Base-by-base conservation (phyloP, 164 flowering plant genomes). In the Amborella trichopoda region DNA sequence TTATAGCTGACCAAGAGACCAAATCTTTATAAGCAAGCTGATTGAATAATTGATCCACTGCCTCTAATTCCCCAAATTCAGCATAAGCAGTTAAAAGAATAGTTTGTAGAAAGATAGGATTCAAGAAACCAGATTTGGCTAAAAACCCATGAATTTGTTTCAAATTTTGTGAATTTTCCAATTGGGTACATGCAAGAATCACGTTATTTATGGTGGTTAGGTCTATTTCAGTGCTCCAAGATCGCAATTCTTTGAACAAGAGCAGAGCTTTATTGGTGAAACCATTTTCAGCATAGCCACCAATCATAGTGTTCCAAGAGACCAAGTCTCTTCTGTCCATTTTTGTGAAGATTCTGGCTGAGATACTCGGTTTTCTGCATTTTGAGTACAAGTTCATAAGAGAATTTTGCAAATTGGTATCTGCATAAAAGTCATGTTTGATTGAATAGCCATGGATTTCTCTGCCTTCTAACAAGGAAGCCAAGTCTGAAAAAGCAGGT, bases 1-100 rank as follows among this genome's bases (percentile, higher is more conserved):
- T 60, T 77, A 78, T 75, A 1, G 76, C 77, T 51, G 65, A 73
- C 77, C 78, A 78, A 8, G 77, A 73, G 58, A 78, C 68, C 13
- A 75, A 33, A 65, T 78, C 81, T 61, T 68, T 73, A 10, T 34
- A 42, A 28, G n/a, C 36, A 21, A 78, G 67, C 8, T 52, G 49
- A 53, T 71, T 58, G 56, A 75, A 78, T 38, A 75, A 18, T 27
- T 30, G 20, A 41, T 23, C 28, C 4, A 77, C 65, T 5, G 60
- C 57, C 3, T 16, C 57, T 11, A 71, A 39, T 22, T 65, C 56
- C 5, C 74, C 72, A 58, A 67, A 71, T 28, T 69, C 67, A 45
- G 74, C 73, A 62, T 78, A 76, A 64, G 71, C 61, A 37, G 55
- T 75, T 26, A 73, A 47, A 60, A 75, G 70, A 17, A 67, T 63